Percentiles rank a stretch among this genome's conserved stretches.
Evolutionary conservation across 208 protist genomes (phyloP).

Genomic region (Porcisia deanei): DNA sequence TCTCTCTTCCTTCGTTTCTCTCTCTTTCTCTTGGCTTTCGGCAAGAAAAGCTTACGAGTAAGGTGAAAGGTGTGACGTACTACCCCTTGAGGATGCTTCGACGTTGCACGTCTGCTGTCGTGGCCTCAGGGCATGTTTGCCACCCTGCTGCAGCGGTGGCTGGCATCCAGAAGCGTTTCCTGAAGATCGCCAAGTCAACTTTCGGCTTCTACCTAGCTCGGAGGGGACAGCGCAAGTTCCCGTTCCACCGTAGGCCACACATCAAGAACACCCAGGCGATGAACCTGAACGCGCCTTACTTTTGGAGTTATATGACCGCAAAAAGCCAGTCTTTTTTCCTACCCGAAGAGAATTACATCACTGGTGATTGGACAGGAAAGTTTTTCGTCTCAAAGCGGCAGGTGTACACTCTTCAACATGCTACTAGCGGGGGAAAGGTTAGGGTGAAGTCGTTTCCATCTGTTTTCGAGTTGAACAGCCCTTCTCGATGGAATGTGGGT

Average conservation of each 20-base stretch:
- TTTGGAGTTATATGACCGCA: slow-evolving; percentile 87
- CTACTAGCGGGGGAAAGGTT: slow-evolving; percentile 80
- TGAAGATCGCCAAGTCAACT: slow-evolving; percentile 89
- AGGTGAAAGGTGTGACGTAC: background rate
- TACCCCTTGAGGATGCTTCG: slow-evolving; percentile 36
- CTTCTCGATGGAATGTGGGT: slow-evolving; percentile 89
- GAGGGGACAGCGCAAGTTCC: slow-evolving; percentile 80
- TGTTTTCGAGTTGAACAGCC: slow-evolving; percentile 83
- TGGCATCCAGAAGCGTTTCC: slow-evolving; percentile 62
- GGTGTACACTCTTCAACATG: slow-evolving; percentile 91
- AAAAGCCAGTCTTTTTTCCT: slow-evolving; percentile 82
- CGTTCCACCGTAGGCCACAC: slow-evolving; percentile 76
- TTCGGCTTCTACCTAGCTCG: slow-evolving; percentile 91
- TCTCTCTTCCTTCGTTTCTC: background rate
- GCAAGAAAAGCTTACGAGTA: background rate
- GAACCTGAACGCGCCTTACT: slow-evolving; percentile 88
- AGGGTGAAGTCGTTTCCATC: slow-evolving; percentile 89
- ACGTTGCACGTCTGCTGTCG: slow-evolving; percentile 27
- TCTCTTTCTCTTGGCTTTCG: background rate
- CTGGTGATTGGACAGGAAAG: slow-evolving; percentile 91
- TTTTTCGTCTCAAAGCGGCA: slow-evolving; percentile 90
- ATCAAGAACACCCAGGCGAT: slow-evolving; percentile 87
- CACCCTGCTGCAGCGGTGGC: slow-evolving; percentile 7
- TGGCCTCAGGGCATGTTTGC: background rate
- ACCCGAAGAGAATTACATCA: slow-evolving; percentile 92